phyloP scores from a whole-genome alignment of 176 grass and related monocot genomes.

The Triticum timopheevii region DNA sequence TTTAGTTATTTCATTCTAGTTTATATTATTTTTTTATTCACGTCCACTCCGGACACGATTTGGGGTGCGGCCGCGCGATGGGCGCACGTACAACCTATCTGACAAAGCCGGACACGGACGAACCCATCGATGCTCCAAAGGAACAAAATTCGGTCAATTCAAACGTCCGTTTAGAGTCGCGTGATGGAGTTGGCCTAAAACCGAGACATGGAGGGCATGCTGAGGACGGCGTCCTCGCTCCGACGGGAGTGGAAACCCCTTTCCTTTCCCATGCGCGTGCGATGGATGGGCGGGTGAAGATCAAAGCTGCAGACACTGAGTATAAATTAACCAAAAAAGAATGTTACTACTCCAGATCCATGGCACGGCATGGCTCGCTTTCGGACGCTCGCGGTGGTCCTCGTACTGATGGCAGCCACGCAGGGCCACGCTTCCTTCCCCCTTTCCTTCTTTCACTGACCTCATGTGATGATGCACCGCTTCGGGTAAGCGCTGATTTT shows the following conservation, averaged over 20 bases:
- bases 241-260: not conserved
- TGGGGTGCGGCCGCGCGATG: too few species aligned
- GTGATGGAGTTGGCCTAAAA: too few species aligned
- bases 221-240: not conserved
- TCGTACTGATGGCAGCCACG: not conserved
- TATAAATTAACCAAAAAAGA: slow-evolving; percentile 26
- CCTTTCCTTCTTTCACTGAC: not conserved
- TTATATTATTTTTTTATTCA: too few species aligned
- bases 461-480: slow-evolving; percentile 32
- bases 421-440: not conserved
- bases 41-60: too few species aligned
- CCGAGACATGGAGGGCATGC: too few species aligned
- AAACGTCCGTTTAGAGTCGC: too few species aligned
- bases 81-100: too few species aligned
- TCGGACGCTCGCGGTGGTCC: not conserved
- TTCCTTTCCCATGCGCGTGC: not conserved
- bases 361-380: not conserved
- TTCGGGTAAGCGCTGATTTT: not conserved
- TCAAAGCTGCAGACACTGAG: not conserved
- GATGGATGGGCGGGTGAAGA: not conserved
- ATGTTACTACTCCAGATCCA: not conserved
- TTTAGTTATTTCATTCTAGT: too few species aligned
- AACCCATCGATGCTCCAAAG: too few species aligned
- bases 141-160: too few species aligned
- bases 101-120: too few species aligned